Conservation (phyloP, 768 basidiomycete species). For the Tricholoma terreum region DNA sequence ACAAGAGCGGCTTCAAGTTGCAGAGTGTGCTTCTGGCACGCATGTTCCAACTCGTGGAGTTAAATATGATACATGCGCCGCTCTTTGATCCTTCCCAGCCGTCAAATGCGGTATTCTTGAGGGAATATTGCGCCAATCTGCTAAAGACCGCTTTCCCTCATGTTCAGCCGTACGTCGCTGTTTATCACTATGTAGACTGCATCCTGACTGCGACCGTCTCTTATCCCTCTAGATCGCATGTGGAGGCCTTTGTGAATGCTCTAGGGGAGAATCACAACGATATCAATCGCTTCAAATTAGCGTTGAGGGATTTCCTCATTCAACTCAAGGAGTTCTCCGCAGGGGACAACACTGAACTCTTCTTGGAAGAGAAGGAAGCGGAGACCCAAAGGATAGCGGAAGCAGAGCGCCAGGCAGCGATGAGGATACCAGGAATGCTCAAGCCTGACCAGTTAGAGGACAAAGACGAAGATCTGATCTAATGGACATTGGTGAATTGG, state of each 20-base stretch:
- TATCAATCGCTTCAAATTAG: conserved; percentile 88
- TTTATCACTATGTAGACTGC: conserved; percentile 11
- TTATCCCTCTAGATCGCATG: conserved; percentile 47
- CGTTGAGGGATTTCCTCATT: conserved; percentile 95
- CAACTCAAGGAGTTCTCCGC: conserved; percentile 94
- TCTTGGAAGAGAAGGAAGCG: conserved; percentile 90
- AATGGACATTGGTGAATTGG: conserved; percentile 14
- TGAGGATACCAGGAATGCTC: conserved; percentile 96
- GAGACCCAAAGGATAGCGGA: conserved; percentile 76
- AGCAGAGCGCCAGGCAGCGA: conserved; percentile 84
- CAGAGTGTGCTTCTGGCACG: conserved; percentile 90
- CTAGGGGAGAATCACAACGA: conserved; percentile 74
- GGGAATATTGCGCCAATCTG: conserved; percentile 83
- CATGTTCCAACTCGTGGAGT: conserved; percentile 90
- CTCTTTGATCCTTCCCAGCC: conserved; percentile 80
- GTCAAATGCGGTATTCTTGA: conserved; percentile 76
- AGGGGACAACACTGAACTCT: conserved; percentile 89
- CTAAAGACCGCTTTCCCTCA: conserved; percentile 91
- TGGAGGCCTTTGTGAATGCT: conserved; percentile 64
- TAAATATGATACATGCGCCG: conserved; percentile 74
- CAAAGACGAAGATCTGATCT: conserved; percentile 78
- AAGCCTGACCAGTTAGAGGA: conserved; percentile 94
- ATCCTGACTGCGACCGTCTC: conserved; percentile 3
- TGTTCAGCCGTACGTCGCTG: conserved; percentile 66
- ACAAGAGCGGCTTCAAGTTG: conserved; percentile 98